A percentile compares a stretch with the other conserved stretches of the same genome.
Evolutionary conservation across 2,329 filamentous ascomycete genomes (phyloP).

Genomic region (Trichoderma koningii): DNA sequence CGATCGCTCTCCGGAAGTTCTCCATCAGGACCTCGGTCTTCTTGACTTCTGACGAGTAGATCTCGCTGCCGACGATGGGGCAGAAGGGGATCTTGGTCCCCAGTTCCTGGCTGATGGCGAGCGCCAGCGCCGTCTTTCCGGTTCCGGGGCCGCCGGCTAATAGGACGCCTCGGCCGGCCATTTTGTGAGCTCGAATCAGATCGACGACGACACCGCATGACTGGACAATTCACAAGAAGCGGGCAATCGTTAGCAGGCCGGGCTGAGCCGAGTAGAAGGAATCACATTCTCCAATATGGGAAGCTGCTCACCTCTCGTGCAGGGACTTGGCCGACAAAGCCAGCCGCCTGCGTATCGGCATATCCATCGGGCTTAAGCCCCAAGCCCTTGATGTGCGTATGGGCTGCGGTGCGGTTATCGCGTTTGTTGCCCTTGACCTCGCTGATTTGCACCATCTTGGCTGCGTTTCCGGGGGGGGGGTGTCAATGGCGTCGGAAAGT

Average conservation of each 20-base stretch:
- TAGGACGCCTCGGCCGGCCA: slow-evolving; percentile 91
- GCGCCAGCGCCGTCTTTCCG: slow-evolving; percentile 92
- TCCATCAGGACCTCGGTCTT: slow-evolving; percentile 99
- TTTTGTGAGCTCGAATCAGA: slow-evolving; percentile 93
- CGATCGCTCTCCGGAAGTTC: slow-evolving; percentile 96
- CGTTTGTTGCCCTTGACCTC: slow-evolving; percentile 93
- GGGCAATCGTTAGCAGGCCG: not conserved
- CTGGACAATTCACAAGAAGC: slow-evolving; percentile 45
- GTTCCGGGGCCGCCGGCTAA: slow-evolving; percentile 94
- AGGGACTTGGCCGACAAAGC: slow-evolving; percentile 85
- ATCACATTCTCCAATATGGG: not conserved
- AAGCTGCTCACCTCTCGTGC: slow-evolving; percentile 74
- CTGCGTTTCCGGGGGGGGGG: slow-evolving; percentile 30
- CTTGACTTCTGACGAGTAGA: slow-evolving; percentile 98
- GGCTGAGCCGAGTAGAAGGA: not conserved
- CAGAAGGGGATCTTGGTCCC: slow-evolving; percentile 98
- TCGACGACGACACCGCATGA: slow-evolving; percentile 96
- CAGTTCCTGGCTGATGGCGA: slow-evolving; percentile 94
- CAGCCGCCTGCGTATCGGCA: slow-evolving; percentile 75
- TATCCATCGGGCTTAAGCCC: slow-evolving; percentile 83
- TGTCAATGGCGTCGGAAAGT: not conserved
- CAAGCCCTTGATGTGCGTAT: slow-evolving; percentile 96
- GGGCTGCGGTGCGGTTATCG: slow-evolving; percentile 93
- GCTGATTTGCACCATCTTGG: slow-evolving; percentile 81
- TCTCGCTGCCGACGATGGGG: slow-evolving; percentile 95